Evolutionary conservation across 768 basidiomycete genomes (phyloP), one percentile per base, ranked within the genome.

Genomic region (Gautieria morchelliformis): DNA sequence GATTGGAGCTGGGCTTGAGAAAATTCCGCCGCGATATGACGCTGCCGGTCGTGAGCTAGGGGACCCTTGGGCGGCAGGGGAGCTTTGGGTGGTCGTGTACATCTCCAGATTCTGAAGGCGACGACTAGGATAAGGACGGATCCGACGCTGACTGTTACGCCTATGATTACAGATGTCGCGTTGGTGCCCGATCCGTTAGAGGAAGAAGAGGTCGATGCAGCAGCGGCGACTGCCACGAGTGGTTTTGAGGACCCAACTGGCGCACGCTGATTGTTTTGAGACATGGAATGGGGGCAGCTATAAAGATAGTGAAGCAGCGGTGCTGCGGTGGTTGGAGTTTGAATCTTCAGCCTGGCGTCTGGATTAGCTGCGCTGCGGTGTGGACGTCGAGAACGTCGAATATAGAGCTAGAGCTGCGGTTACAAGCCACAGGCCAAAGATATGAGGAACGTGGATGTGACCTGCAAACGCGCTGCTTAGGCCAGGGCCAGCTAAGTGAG

Each of bases 41-140:
- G 76, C 60, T 79, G 76, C 14, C 84, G 76, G 54, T 80, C 78
- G 61, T 80, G 80, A 5, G 84, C 82, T 22, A 86, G 78, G 15
- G 81, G 79, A 61, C 85, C 85, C 11, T 80, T 73, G 14, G 82
- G 85, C 0, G 85, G 85, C 0, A 86, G 72, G 4, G 85, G 85
- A 0, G 66, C 70, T 1, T 65, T 59, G 10, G 67, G 61, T 32
- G 60, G 58, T 20, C 66, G 68, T 24, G 68, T 64, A 27, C 63
- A 71, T 15, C 52, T 62, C 46, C 71, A 71, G 40, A 70, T 70
- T 53, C 78, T 56, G 60, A 75, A 56, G 15, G 72, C 71, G 64
- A 67, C 67, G 47, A 78, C 61, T 57, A 74, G 59, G 58, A 77
- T 47, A 52, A 73, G 51, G 61, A 72, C 46, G 60, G 76, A 55